Conservation (phyloP, 257 asterid species). For the Handroanthus guayacan region DNA sequence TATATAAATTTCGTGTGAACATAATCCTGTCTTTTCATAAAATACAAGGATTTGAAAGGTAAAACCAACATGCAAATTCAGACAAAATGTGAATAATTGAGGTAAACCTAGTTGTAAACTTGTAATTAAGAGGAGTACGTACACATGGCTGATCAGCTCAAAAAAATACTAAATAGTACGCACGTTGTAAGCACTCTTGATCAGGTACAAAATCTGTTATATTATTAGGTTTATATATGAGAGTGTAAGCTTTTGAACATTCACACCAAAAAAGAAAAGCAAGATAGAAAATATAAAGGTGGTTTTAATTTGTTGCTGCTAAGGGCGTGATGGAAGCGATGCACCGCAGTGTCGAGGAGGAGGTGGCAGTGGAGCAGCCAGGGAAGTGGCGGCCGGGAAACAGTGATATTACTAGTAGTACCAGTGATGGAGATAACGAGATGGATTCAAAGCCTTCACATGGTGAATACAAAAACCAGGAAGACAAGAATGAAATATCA, state of each 20-base stretch:
- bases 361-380: constrained; percentile 27
- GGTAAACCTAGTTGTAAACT: not conserved
- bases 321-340: constrained; percentile 29
- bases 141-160: too few species aligned
- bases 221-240: not conserved
- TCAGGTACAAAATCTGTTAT: not conserved
- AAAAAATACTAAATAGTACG: not conserved
- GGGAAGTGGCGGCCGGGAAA: not conserved
- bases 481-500: not conserved
- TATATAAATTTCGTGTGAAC: too few species aligned
- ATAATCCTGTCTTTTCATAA: too few species aligned
- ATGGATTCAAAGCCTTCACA: not conserved
- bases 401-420: not conserved
- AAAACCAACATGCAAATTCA: not conserved
- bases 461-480: not conserved
- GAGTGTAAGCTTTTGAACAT: constrained; percentile 1
- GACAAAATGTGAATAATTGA: not conserved
- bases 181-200: not conserved
- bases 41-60: not conserved
- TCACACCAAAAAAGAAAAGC: not conserved
- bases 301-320: not conserved
- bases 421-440: not conserved
- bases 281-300: not conserved
- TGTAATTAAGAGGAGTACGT: too few species aligned
- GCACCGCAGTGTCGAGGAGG: constrained; percentile 31